Evolutionary conservation across 345 rosid genomes (phyloP), one percentile per base, ranked within the genome.

Genomic region (Aquilaria malaccensis): DNA sequence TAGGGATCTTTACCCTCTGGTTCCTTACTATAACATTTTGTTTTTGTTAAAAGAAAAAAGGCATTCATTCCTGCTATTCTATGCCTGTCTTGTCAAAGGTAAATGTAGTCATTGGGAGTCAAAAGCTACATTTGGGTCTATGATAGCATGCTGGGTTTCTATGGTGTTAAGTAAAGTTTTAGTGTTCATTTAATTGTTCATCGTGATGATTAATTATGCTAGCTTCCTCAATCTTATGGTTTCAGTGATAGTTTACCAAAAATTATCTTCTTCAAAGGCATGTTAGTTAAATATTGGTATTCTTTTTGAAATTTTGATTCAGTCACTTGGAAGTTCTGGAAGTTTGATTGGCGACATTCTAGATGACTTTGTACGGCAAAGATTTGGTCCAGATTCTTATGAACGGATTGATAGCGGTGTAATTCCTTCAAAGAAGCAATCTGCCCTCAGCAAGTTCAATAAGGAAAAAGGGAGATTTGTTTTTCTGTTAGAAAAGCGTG

Each of bases 401-500:
- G 99, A 88, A 70, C 89, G 97, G 45, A 62, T 83, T 69, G 95
- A 84, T 61, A 72, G 74, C 52, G 67, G 69, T 69, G 65, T 81
- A 55, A 0, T 32, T 15, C 71, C 69, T 63, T 37, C 80, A 64
- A 80, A 79, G 73, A 86, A 80, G 79, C 72, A 68, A 64, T 68
- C 74, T 64, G 90, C 92, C 31, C 58, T 85, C 45, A 70, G 76
- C 60, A 88, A 71, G 57, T 94, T 88, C 82, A 94, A 94, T 68
- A 86, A 76, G 63, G 83, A 82, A 67, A 72, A 67, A 49, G 77
- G 75, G 52, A 86, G 87, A 63, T 94, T 84, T 79, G 85, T 90
- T 64, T 81, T 90, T 69, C 70, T 94, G 68, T 74, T 90, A 76
- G 99, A 90, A 81, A 81, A 76, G 57, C 90, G 96, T 64, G 92